phyloP scores from a whole-genome alignment of 2,329 filamentous ascomycete genomes.

The Botrytis fragariae region DNA sequence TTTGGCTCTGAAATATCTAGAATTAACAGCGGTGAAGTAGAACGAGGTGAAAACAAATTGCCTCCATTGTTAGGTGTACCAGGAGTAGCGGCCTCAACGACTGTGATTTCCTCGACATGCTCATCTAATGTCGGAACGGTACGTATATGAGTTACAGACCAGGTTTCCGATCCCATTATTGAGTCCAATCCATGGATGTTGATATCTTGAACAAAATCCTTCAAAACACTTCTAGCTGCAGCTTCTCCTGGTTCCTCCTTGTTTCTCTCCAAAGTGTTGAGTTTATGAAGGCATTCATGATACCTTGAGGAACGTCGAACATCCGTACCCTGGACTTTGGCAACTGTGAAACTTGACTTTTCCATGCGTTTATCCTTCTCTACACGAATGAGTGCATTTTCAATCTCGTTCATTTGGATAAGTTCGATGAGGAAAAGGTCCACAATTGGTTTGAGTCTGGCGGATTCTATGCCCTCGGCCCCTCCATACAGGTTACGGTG shows the following conservation, averaged over 20 bases:
- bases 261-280: not conserved
- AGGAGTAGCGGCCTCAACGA: not conserved
- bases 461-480: not conserved
- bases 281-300: not conserved
- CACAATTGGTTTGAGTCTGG: not conserved
- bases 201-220: not conserved
- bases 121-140: not conserved
- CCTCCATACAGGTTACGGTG: constrained; percentile 6
- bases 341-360: constrained; percentile 1
- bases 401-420: constrained; percentile 10
- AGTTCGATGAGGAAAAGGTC: constrained; percentile 4
- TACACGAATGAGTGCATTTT: not conserved
- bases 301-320: constrained; percentile 12
- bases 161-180: constrained; percentile 7
- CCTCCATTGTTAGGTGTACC: not conserved
- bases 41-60: not conserved
- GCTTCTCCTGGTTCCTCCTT: not conserved
- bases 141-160: not conserved
- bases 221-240: not conserved
- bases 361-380: not conserved
- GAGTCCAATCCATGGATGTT: constrained; percentile 3
- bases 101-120: not conserved
- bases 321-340: not conserved
- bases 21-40: not conserved
- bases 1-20: not conserved